Evolutionary conservation across 176 grass and related monocot species (phyloP), one percentile per base, ranked within the genome.

Genomic region (Carex pumila): DNA sequence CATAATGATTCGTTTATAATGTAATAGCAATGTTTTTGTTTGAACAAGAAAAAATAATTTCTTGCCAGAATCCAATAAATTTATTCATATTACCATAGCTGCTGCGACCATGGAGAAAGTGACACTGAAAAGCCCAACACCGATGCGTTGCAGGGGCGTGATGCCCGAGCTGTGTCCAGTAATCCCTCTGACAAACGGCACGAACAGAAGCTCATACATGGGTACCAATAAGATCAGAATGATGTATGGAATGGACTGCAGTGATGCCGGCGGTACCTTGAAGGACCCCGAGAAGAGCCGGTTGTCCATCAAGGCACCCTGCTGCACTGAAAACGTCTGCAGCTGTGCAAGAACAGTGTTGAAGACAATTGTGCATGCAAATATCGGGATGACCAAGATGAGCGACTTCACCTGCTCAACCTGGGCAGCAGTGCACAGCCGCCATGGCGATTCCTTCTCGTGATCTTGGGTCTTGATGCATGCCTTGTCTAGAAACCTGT

Each of bases 261-360:
- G 87, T 65, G 94, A 97, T 1, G 94, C 94, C 8, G 94, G 94
- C 0, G 91, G 94, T 61, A 91, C 45, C 53, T 75, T 61, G 89
- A 97, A 97, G 36, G 89, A 89, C 11, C 22, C 47, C 12, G 60
- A 19, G 25, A 57, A 12, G 19, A 93, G 71, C 6, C 75, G 87
- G 41, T 88, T 85, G 89, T 91, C 79, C 94, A 97, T 97, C 84
- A 88, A 86, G 66, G 71, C 55, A 0, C 91, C 94, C 56, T 97
- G 94, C 79, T 97, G 94, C 58, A 97, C 94, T 2, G 94, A 97
- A 88, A 97, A 97, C 15, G 94, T 97, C 61, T 97, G 94, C 34
- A 97, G 88, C 82, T 97, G 94, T 5, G 91, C 91, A 0, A 97
- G 94, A 83, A 97, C 83, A 21, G 94, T 97, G 89, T 97, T 97